phyloP scores from a whole-genome alignment of 768 basidiomycete species.

The Cytidiella melzeri region DNA sequence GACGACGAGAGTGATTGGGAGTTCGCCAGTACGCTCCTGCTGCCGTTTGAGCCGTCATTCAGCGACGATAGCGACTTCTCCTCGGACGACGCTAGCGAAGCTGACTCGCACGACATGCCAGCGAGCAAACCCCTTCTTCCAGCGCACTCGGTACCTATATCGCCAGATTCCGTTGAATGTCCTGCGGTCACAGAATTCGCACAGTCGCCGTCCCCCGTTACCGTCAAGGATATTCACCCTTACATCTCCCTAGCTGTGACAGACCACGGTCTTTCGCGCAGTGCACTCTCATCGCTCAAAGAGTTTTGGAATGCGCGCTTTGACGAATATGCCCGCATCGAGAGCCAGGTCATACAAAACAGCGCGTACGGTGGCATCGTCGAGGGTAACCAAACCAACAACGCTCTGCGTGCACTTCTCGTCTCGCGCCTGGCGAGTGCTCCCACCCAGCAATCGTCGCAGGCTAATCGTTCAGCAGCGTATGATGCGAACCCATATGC shows the following conservation, averaged over 20 bases:
- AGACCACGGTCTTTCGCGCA: constrained; percentile 60
- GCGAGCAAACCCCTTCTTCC: constrained; percentile 11
- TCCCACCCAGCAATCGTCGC: not conserved
- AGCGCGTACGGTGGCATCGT: constrained; percentile 19
- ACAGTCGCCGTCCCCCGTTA: not conserved
- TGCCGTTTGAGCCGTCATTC: constrained; percentile 3
- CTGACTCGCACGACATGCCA: not conserved
- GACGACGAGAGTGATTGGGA: constrained; percentile 12
- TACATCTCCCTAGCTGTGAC: constrained; percentile 3
- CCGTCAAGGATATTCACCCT: not conserved
- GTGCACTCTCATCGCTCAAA: constrained; percentile 53
- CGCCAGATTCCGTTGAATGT: not conserved
- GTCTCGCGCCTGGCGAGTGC: constrained; percentile 3
- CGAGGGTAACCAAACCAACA: not conserved
- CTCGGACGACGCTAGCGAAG: constrained; percentile 4
- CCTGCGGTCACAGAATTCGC: not conserved
- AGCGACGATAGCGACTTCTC: constrained; percentile 1
- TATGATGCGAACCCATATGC: constrained; percentile 22
- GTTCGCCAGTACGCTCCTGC: constrained; percentile 1
- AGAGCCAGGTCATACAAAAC: constrained; percentile 12
- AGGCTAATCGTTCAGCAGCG: constrained; percentile 3
- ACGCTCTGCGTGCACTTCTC: constrained; percentile 5
- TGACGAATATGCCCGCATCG: constrained; percentile 39
- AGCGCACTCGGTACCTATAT: constrained; percentile 4
- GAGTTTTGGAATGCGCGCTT: constrained; percentile 56